These are phyloP conservation scores for Chlorella sp. DNA, from an alignment of 139 green algal genomes.

Conservation along the genomic window DNA sequence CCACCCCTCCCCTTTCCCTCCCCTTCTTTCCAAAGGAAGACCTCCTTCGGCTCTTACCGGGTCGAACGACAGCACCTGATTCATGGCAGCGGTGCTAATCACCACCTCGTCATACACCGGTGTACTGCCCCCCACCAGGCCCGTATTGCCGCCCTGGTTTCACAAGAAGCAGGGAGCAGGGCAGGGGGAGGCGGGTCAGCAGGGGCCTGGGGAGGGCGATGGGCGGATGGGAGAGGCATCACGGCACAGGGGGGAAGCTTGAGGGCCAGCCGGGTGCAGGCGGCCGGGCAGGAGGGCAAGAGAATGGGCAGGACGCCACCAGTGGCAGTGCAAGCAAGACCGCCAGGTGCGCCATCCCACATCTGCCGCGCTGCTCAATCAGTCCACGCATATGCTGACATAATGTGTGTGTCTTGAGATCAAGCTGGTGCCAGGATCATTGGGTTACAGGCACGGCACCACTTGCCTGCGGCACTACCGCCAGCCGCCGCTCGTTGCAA, in stretches of 20 bases:
- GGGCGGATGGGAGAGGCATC: neutral
- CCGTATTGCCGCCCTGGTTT: slow-evolving; percentile 93
- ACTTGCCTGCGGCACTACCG: slow-evolving; percentile 83
- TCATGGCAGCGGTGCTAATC: slow-evolving; percentile 74
- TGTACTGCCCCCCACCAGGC: slow-evolving; percentile 91
- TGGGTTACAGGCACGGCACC: neutral
- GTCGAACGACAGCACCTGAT: slow-evolving; percentile 45
- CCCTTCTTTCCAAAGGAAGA: no score
- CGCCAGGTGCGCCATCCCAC: no score
- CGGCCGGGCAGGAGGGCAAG: no score
- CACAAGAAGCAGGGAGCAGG: neutral
- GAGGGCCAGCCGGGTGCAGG: no score
- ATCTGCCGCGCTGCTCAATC: no score
- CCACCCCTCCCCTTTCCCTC: no score
- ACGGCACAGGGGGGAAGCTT: neutral
- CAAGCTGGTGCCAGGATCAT: no score
- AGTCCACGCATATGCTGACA: no score
- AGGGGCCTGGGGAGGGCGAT: neutral
- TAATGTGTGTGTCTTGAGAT: no score
- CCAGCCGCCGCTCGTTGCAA: slow-evolving; percentile 79
- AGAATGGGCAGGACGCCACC: no score
- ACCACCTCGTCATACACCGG: slow-evolving; percentile 94
- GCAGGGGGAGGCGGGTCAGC: neutral
- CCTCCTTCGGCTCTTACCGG: neutral
- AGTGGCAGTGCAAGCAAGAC: no score